Conservation (phyloP, 129 eudicot species). For the Flaveria robusta region DNA sequence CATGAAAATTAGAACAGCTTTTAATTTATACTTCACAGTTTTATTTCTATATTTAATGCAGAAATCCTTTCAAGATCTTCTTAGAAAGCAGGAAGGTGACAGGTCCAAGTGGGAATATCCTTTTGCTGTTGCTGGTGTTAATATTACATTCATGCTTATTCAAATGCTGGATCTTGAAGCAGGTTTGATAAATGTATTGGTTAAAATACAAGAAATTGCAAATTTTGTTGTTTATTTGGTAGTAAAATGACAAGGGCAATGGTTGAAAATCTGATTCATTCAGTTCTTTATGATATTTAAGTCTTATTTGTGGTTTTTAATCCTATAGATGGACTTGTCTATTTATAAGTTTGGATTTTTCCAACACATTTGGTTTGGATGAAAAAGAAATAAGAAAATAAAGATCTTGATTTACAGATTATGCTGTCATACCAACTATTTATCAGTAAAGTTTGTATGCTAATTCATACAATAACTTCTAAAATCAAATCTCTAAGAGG, state of each 20-base stretch:
- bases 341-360: not conserved
- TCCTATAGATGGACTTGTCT: not conserved
- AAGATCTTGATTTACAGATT: not conserved
- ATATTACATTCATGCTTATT: constrained; percentile 96
- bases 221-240: not conserved
- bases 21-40: constrained; percentile 1
- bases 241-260: not conserved
- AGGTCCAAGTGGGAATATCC: constrained; percentile 99
- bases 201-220: not conserved
- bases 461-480: not conserved
- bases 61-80: constrained; percentile 96
- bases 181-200: constrained; percentile 42
- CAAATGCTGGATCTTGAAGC: constrained; percentile 99
- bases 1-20: constrained; percentile 10
- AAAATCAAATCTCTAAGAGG: not conserved
- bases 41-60: constrained; percentile 34
- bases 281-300: not conserved
- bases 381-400: not conserved
- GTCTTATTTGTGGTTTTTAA: not conserved
- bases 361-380: not conserved
- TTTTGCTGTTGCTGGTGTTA: constrained; percentile 99
- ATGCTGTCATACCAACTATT: not conserved
- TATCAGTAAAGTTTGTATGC: not conserved
- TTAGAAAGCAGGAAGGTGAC: constrained; percentile 88
- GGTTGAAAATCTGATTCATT: not conserved